Conservation (phyloP, 495 filamentous ascomycete species). For the Hypoxylon crocopeplum region DNA sequence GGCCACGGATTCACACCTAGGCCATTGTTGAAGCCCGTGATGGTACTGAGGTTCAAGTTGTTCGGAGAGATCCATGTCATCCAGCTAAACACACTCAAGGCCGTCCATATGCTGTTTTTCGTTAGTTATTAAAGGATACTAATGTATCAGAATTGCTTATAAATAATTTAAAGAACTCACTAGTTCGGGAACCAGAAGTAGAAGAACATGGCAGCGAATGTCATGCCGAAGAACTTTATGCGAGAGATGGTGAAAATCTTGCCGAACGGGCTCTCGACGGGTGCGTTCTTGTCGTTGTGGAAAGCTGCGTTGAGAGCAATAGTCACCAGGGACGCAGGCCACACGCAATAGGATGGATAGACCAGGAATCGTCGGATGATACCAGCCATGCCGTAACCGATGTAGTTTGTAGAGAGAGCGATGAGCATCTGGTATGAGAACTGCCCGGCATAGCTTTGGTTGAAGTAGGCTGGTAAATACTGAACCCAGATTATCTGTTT, state of each 20-base stretch:
- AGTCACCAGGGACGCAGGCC: constrained; percentile 52
- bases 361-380: constrained; percentile 64
- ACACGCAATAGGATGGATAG: constrained; percentile 53
- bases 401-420: constrained; percentile 54
- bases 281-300: constrained; percentile 43
- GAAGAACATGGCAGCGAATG: constrained; percentile 47
- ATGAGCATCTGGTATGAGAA: constrained; percentile 53
- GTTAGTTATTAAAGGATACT: too few species aligned
- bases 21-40: constrained; percentile 44
- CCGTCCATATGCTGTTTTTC: constrained; percentile 48
- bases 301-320: constrained; percentile 54
- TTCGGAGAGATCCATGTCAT: constrained; percentile 51
- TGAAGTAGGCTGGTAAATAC: constrained; percentile 49
- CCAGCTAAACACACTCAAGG: constrained; percentile 50
- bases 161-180: too few species aligned
- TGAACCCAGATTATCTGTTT: constrained; percentile 56
- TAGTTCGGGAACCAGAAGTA: constrained; percentile 57
- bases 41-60: constrained; percentile 39
- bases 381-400: constrained; percentile 61
- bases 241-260: constrained; percentile 43
- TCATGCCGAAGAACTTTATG: constrained; percentile 44
- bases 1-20: constrained; percentile 50
- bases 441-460: constrained; percentile 46
- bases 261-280: constrained; percentile 44
- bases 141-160: too few species aligned